A percentile compares a stretch with the other conserved stretches of the same genome.
Evolutionary conservation across 441 rosid genomes (phyloP).

Genomic region (Populus hybrid): DNA sequence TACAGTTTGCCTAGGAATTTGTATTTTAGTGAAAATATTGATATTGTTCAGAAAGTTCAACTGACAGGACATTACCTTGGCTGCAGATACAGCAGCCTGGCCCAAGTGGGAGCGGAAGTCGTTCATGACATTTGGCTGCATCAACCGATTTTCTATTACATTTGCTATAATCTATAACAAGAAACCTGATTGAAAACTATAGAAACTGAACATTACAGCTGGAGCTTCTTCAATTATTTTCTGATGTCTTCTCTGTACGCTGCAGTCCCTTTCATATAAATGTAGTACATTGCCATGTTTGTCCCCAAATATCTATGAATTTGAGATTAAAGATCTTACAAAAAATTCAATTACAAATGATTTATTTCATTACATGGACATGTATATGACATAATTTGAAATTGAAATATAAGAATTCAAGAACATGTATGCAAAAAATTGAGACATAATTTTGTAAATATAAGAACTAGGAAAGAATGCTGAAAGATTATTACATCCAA

Average conservation of each 20-base stretch:
- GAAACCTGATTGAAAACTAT: conserved; percentile 25
- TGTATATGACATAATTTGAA: background rate
- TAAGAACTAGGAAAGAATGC: background rate
- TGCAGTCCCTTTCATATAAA: conserved; percentile 95
- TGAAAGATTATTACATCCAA: conserved; percentile 4
- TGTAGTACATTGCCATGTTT: conserved; percentile 73
- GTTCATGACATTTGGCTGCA: conserved; percentile 79
- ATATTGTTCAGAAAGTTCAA: conserved; percentile 3
- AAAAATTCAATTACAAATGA: conserved; percentile 11
- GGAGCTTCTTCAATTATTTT: conserved; percentile 99
- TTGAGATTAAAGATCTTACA: conserved; percentile 14
- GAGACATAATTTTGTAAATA: background rate
- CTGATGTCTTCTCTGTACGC: conserved; percentile 96
- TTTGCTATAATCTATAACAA: conserved; percentile 20
- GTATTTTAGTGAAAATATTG: background rate
- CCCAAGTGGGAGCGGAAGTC: conserved; percentile 76
- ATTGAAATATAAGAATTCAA: background rate
- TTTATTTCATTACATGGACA: background rate
- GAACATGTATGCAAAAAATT: conserved; percentile 2
- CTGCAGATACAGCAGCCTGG: conserved; percentile 91
- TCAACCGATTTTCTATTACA: conserved; percentile 28
- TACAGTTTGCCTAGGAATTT: background rate
- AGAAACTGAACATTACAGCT: conserved; percentile 56
- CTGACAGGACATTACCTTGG: conserved; percentile 51
- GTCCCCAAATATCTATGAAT: conserved; percentile 78